Evolutionary conservation across 1,284 basidiomycete species (phyloP), one percentile per base, ranked within the genome.

Genomic region (Apiotrichum akiyoshidainum): DNA sequence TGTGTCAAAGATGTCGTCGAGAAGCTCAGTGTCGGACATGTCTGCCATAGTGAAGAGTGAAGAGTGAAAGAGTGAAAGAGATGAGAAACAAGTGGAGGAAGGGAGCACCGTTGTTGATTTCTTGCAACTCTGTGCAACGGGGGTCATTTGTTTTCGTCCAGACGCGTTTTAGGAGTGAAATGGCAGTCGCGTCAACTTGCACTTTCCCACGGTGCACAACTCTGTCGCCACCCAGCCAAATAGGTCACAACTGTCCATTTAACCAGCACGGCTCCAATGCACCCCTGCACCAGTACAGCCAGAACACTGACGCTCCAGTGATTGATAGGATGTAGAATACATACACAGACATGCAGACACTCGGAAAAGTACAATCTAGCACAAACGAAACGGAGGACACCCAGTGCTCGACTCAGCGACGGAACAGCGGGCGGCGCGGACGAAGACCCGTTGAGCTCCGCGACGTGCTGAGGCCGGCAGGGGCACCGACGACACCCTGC

Each of bases 361-460:
- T 31, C 26, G 26, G 26, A 31, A 31, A 31, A 31, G 26, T 31
- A 31, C 26, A 31, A 31, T 31, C 3, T 31, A 31, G 26, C 3
- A 31, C 3, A 31, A 3, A 31, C 26, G 26, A 31, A 31, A 3
- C 4, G 26, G 26, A 31, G 4, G 26, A 31, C 4, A 31, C 26
- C 26, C 26, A 31, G 26, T 31, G 26, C 7, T 7, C 26, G 26
- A 31, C 33, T 56, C 33, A 70, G 14, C 65, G 64, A 7, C 61
- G 55, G 50, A 70, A 70, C n/a, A 68, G 37, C 9, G 58, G 22
- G 45, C 70, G 71, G 44, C 65, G 66, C 7, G 63, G 55, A 16
- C 65, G 65, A n/a, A 68, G 58, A 5, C 61, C 60, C 1, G 51
- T 63, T 21, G 60, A 58, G 41, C 54, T 58, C 22, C 55, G 42